Evolutionary conservation across 1,139 yeast genomes (phyloP), one percentile per base, ranked within the genome.

Genomic region (Yamadazyma epiphylla): DNA sequence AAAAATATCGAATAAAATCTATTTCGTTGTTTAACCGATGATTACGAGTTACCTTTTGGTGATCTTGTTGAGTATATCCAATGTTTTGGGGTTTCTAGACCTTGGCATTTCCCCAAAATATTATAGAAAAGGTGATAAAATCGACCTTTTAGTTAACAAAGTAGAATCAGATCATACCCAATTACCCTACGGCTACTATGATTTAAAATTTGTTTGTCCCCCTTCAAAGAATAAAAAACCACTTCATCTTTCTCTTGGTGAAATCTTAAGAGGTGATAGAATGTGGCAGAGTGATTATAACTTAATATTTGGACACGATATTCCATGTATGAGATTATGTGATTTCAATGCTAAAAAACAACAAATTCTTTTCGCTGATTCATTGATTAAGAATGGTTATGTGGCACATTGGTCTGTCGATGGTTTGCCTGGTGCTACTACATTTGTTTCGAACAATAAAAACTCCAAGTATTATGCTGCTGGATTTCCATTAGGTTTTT

Each of bases 381-480:
- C 74, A 17, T 60, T 87, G 36, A 77, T 88, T 28, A 64, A 74
- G 42, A 63, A 79, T 33, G 85, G 85, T 3, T 87, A 87, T 46
- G 80, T 80, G 30, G 88, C 74, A 9, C 91, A 87, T 49, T 88
- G 96, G 96, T 58, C 75, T 25, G 66, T 87, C 13, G 96, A 88
- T 58, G 87, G 81, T 13, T 60, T 88, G 24, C 96, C 96, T 0
- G 95, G 94, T 3, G 94, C 95, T 3, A 86, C 96, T 4, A 84
- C 95, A 1, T 84, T 81, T 48, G 75, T 80, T 21, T 77, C 84
- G 5, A 69, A 77, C 4, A 75, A 72, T 27, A 72, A 70, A 25
- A 63, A 73, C 25, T 60, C 65, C 30, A 81, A 85, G 49, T 84
- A 81, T 53, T 87, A 87, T 46, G 84, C 88, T 4, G 78, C 94